Evolutionary conservation across 768 basidiomycete genomes (phyloP), one percentile per base, ranked within the genome.

Genomic region (Tricholoma furcatifolium): DNA sequence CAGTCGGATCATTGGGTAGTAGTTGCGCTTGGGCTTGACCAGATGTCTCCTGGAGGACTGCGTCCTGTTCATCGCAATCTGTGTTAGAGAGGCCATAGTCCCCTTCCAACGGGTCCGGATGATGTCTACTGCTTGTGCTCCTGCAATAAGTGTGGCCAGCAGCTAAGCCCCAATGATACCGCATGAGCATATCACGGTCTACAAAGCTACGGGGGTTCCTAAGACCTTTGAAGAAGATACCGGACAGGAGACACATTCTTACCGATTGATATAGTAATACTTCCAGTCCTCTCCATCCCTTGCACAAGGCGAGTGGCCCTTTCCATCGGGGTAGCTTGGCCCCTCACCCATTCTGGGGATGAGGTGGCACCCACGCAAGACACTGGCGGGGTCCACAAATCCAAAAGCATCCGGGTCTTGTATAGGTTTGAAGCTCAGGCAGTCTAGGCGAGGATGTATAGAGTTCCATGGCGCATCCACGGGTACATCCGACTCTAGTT

Each of bases 331-430:
- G 12, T 17, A 1, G 3, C 6, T 27, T 44, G 43, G 4, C 35
- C 21, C 17, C 10, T 20, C 1, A 47, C 40, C 43, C 70, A 76
- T 0, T 53, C 61, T 1, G 74, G 74, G 10, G n/a, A 74, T 71
- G 1, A 75, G 47, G 31, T 76, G 71, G 11, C 59, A 59, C 0
- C 50, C 65, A 1, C 63, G 57, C 1, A 75, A 55, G 1, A 75
- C 63, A 0, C 64, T 53, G 0, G 40, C 43, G 0, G 73, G 73
- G 53, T 74, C 67, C 0, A 76, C 17, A 53, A 76, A 76, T 0
- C 69, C 64, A 51, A 74, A 76, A 0, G 70, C 51, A 7, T 52
- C 54, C 0, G 45, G 14, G 0, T 67, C 58, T 9, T 40, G 42
- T 2, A 62, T 50, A 0, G 61, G 59, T 1, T 64, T 43, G 39